These are phyloP conservation scores for Aspergillus homomorphus DNA, from an alignment of 495 filamentous ascomycete species.

Conservation along the genomic window DNA sequence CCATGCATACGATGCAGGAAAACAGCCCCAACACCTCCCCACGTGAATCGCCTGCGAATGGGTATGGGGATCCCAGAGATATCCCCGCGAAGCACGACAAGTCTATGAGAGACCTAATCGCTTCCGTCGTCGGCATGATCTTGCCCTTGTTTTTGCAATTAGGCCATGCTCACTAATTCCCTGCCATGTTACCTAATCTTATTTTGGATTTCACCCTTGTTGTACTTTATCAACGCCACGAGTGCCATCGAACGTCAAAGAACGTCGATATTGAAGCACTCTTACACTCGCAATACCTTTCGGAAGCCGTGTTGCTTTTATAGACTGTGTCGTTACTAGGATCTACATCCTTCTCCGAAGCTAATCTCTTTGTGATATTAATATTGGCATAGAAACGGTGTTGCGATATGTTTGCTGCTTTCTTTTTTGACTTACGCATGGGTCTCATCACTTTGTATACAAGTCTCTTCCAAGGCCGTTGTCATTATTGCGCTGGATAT, in stretches of 20 bases:
- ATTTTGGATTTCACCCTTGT: slow-evolving; percentile 2
- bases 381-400: neutral
- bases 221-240: slow-evolving; percentile 21
- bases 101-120: slow-evolving; percentile 56
- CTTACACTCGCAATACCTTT: neutral
- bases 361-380: neutral
- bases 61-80: slow-evolving; percentile 59
- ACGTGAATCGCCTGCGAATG: slow-evolving; percentile 57
- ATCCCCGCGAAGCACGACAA: slow-evolving; percentile 37
- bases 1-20: slow-evolving; percentile 98
- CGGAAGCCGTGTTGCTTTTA: neutral
- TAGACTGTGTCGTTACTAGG: neutral
- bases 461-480: slow-evolving; percentile 4
- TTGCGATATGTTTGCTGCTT: slow-evolving; percentile 1
- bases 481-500: slow-evolving; percentile 30
- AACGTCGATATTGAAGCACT: neutral
- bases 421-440: slow-evolving; percentile 9
- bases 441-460: neutral
- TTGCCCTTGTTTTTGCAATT: slow-evolving; percentile 85
- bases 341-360: neutral
- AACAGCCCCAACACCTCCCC: slow-evolving; percentile 49
- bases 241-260: slow-evolving; percentile 18
- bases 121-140: slow-evolving; percentile 83
- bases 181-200: slow-evolving; percentile 8
- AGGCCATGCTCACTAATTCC: slow-evolving; percentile 74